These are phyloP conservation scores for Entomortierella chlamydospora DNA, from an alignment of 192 early-diverging fungal genomes.

Conservation along the genomic window DNA sequence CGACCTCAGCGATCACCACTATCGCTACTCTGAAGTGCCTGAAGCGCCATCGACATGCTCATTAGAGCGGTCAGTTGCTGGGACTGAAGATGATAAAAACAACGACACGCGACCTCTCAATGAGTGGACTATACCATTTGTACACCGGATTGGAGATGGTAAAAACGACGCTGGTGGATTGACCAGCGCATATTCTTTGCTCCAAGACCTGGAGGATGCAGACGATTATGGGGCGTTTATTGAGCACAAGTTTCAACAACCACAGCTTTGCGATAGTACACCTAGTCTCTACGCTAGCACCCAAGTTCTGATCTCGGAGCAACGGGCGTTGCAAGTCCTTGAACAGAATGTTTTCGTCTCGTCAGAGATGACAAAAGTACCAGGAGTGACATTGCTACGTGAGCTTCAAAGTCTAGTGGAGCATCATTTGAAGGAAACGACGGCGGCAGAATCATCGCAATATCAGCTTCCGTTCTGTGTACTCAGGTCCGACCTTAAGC, in stretches of 20 bases:
- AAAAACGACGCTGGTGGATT: conserved; percentile 40
- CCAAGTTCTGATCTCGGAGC: conserved; percentile 26
- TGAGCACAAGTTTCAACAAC: not conserved
- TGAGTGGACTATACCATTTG: conserved; percentile 22
- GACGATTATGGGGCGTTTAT: conserved; percentile 39
- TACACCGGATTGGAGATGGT: conserved; percentile 33
- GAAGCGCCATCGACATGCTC: not conserved
- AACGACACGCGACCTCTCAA: not conserved
- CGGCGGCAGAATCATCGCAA: not conserved
- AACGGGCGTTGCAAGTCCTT: conserved; percentile 2
- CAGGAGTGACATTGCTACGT: not conserved
- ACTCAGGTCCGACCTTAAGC: conserved; percentile 20
- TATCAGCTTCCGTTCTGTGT: not conserved
- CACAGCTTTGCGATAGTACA: not conserved
- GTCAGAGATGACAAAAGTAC: no score
- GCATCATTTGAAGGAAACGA: not conserved
- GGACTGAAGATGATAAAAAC: not conserved
- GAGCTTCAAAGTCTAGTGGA: not conserved
- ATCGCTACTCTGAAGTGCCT: no score
- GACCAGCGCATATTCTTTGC: conserved; percentile 17
- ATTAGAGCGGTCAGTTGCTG: no score
- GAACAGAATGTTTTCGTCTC: not conserved
- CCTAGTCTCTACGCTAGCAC: conserved; percentile 32
- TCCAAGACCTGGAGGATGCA: conserved; percentile 32
- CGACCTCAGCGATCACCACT: no score